Base-by-base conservation (phyloP, 2,329 filamentous ascomycete species). In the Hawksworthiomyces lignivorus region DNA sequence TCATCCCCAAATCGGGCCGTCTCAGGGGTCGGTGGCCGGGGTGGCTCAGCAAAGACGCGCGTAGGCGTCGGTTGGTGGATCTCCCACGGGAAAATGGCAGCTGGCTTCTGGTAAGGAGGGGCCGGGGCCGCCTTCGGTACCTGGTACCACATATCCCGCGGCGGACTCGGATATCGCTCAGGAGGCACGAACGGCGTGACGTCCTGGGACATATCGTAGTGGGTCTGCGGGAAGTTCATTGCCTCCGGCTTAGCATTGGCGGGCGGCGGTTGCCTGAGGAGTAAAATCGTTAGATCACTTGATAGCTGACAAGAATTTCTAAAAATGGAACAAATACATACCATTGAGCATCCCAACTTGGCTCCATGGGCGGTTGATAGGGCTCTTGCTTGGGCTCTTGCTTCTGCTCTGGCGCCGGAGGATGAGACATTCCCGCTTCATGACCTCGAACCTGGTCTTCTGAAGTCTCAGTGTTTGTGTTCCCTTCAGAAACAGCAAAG, bases 61-160 rank as follows among this genome's bases (percentile, higher is more conserved):
- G 75, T 67, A 5, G 79, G 65, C 53, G 70, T 77, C 11, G 82
- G 72, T 47, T 75, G 76, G 44, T 80, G 67, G 31, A 62, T 64
- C 61, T 98, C 92, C 92, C 92, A 98, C 1, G 92, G 92, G 60
- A 98, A 98, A 36, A 97, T 81, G 4, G 80, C 73, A 36, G 74
- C 72, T 12, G 80, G 75, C 47, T 67, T 74, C 49, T 80, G 69
- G 32, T 72, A 52, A n/a, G 56, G 54, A 19, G 61, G 67, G 36
- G 77, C 71, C 18, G 77, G 77, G 15, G 69, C 68, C 45, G 76
- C 72, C 48, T 72, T 77, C 5, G 88, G 88, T 27, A 94, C 75
- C 53, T 90, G 70, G 58, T 92, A 95, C 73, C 83, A 92, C 86
- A 95, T 89, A 56, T 89, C 76, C 59, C 75, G 84, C 0, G 89